phyloP scores from a whole-genome alignment of 345 rosid genomes.

The Populus deltoides region DNA sequence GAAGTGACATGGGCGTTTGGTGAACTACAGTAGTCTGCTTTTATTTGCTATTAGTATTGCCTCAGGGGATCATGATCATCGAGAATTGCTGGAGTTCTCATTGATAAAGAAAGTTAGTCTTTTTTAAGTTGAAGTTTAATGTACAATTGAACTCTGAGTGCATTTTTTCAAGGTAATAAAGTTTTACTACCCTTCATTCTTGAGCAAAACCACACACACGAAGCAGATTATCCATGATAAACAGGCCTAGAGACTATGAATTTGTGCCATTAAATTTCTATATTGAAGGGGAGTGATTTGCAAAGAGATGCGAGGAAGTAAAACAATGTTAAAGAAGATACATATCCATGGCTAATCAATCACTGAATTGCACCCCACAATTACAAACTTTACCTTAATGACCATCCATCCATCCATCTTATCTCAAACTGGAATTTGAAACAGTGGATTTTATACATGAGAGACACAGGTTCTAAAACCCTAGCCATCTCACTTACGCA shows the following conservation, averaged over 20 bases:
- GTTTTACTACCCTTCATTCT: background rate
- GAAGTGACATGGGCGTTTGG: constrained; percentile 4
- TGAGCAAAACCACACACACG: background rate
- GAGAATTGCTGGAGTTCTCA: background rate
- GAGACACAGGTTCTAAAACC: background rate
- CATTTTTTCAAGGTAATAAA: background rate
- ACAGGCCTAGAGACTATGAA: no score
- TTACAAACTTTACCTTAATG: background rate
- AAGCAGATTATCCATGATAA: background rate
- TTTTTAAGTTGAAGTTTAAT: constrained; percentile 8
- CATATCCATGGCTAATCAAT: no score
- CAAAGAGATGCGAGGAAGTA: no score
- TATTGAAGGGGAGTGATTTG: no score
- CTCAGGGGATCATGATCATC: background rate
- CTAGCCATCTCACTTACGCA: constrained; percentile 3
- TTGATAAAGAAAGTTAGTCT: background rate
- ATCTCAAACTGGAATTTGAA: background rate
- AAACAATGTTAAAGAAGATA: no score
- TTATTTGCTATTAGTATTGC: constrained; percentile 4
- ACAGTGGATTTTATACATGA: background rate
- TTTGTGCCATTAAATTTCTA: no score
- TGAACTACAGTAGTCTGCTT: background rate
- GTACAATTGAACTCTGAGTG: background rate
- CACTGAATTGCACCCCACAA: background rate
- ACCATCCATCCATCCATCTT: background rate